These are phyloP conservation scores for Rubroboletus pulcherrimus DNA, from an alignment of 768 basidiomycete species.

Conservation along the genomic window DNA sequence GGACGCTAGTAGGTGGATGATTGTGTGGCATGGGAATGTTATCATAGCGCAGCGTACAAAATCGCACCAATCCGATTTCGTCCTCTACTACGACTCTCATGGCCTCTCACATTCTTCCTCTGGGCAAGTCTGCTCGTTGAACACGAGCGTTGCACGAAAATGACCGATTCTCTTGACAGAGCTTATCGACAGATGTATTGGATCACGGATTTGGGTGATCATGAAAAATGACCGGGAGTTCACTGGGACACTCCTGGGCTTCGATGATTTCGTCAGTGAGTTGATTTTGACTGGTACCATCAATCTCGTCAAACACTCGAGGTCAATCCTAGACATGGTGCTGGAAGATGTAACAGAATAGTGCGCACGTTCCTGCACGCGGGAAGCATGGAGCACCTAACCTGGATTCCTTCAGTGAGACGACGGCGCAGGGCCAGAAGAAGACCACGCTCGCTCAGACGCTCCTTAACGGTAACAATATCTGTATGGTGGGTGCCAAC, in stretches of 20 bases:
- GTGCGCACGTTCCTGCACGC: slow-evolving; percentile 44
- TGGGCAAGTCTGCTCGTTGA: slow-evolving; percentile 47
- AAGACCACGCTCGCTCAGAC: slow-evolving; percentile 84
- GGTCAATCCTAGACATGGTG: slow-evolving; percentile 67
- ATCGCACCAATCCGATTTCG: neutral
- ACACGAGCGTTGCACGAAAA: neutral
- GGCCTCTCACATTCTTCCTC: slow-evolving; percentile 93
- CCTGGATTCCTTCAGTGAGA: slow-evolving; percentile 56
- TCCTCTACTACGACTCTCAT: slow-evolving; percentile 37
- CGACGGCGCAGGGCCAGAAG: slow-evolving; percentile 76
- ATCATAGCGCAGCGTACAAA: slow-evolving; percentile 16
- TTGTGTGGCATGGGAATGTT: slow-evolving; percentile 18
- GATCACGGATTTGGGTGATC: slow-evolving; percentile 95
- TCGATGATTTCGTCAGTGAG: slow-evolving; percentile 99
- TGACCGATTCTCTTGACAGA: slow-evolving; percentile 43
- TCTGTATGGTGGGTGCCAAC: slow-evolving; percentile 77
- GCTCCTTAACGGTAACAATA: slow-evolving; percentile 90
- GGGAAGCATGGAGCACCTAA: neutral
- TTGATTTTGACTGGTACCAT: slow-evolving; percentile 25
- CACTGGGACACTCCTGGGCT: slow-evolving; percentile 89
- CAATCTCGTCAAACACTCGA: neutral
- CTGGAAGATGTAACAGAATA: slow-evolving; percentile 96
- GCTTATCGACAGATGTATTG: slow-evolving; percentile 95
- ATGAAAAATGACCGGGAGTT: slow-evolving; percentile 99
- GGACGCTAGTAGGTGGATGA: slow-evolving; percentile 30